These are phyloP conservation scores for Jatropha podagrica DNA, from an alignment of 441 rosid species.

Conservation along the genomic window DNA sequence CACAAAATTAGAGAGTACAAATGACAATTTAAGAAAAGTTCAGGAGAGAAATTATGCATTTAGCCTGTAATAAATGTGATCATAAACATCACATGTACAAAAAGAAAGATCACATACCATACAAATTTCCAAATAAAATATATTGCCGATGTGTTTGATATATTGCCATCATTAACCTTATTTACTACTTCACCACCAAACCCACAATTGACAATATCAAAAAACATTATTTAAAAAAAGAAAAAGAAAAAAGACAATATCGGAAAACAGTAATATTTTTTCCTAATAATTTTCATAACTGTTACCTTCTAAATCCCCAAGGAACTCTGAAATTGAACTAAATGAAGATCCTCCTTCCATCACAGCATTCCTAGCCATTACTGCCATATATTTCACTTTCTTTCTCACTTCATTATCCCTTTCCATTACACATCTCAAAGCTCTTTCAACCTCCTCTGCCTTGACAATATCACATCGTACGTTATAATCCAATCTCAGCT, in stretches of 20 bases:
- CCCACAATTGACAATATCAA: too few species aligned
- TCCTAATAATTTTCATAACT: neutral
- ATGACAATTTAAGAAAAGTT: too few species aligned
- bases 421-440: slow-evolving; percentile 21
- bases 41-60: too few species aligned
- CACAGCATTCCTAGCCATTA: slow-evolving; percentile 17
- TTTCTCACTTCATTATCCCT: slow-evolving; percentile 20
- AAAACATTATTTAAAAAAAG: too few species aligned
- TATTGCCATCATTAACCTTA: too few species aligned
- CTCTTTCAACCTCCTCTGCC: slow-evolving; percentile 26
- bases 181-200: too few species aligned
- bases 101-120: too few species aligned
- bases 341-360: slow-evolving; percentile 30
- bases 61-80: too few species aligned
- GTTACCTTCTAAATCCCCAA: neutral
- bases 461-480: slow-evolving; percentile 6
- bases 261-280: neutral
- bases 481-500: slow-evolving; percentile 32
- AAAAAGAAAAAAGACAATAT: neutral
- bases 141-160: too few species aligned
- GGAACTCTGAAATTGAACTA: neutral
- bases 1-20: too few species aligned
- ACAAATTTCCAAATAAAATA: too few species aligned
- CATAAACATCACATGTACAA: too few species aligned
- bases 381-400: slow-evolving; percentile 29